Evolutionary conservation across 148 eudicot species (phyloP), one percentile per base, ranked within the genome.

Genomic region (Cornus florida): DNA sequence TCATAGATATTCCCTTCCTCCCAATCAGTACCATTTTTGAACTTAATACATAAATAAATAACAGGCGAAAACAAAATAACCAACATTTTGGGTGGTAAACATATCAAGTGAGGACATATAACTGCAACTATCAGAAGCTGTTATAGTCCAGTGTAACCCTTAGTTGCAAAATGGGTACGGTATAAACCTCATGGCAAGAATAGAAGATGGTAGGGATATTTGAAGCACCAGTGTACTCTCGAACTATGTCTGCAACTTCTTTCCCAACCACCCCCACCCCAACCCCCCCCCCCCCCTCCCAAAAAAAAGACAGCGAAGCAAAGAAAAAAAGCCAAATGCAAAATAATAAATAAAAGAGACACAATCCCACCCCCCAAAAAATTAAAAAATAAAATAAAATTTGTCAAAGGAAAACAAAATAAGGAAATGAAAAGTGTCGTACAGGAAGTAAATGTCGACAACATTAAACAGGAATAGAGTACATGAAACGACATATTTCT

Each of bases 1-100:
- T 84, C 78, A 77, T 82, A 80, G 38, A 28, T 28, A 28, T 72
- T 65, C 68, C 75, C 76, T 53, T 80, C 82, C 69, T 53, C 79
- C 79, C 46, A 74, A 56, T 67, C 70, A 71, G 28, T 66, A 16
- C 80, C 83, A 62, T 38, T 77, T 10, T 23, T 24, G 50, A 68
- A 80, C 38, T 0, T 57, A 39, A 80, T 56, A 32, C 48, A 56
- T 22, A 10, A 43, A 76, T 8, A 56, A 28, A 28, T 28, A 28
- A 28, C 28, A 28, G 28, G 28, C 28, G 1, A 28, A 28, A 28
- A 28, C 28, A 28, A 5, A 67, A 50, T 23, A 24, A 46, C 22
- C 53, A 71, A 19, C 39, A 33, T 31, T 11, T 20, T 46, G n/a
- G 3, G 64, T 35, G 31, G 48, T 7, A 43, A 62, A 16, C 1